phyloP scores from a whole-genome alignment of 2,329 filamentous ascomycete species.

The Graphium sp. region DNA sequence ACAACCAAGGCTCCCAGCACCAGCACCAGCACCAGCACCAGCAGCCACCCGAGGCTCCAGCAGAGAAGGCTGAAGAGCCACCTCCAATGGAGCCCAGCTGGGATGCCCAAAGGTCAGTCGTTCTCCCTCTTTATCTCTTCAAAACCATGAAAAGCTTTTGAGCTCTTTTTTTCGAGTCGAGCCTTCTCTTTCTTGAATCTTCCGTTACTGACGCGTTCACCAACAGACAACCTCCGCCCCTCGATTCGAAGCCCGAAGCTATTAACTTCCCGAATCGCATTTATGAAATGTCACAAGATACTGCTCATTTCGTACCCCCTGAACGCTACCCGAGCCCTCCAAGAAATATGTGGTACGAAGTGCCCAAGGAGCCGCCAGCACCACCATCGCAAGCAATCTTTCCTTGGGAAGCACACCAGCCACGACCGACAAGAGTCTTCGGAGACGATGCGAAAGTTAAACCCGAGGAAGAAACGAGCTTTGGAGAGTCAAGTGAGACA shows the following conservation, averaged over 20 bases:
- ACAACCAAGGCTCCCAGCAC: too few species aligned
- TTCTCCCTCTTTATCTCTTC: not conserved
- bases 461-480: slow-evolving; percentile 7
- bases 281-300: slow-evolving; percentile 72
- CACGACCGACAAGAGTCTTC: slow-evolving; percentile 49
- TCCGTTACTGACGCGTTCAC: slow-evolving; percentile 5
- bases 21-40: slow-evolving; percentile 9
- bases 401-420: slow-evolving; percentile 67
- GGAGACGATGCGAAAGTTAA: slow-evolving; percentile 3
- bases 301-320: slow-evolving; percentile 60
- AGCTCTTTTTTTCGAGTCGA: slow-evolving; percentile 1
- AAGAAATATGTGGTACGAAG: slow-evolving; percentile 74
- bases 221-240: slow-evolving; percentile 42
- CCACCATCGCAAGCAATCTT: slow-evolving; percentile 52
- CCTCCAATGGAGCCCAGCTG: slow-evolving; percentile 22
- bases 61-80: too few species aligned
- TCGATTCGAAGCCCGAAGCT: slow-evolving; percentile 66
- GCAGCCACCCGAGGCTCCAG: too few species aligned
- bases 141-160: slow-evolving; percentile 1
- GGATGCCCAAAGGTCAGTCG: slow-evolving; percentile 35
- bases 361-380: slow-evolving; percentile 48
- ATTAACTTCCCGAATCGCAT: slow-evolving; percentile 61
- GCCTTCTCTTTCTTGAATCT: not conserved
- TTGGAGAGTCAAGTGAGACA: slow-evolving; percentile 13
- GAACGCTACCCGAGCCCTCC: slow-evolving; percentile 66